phyloP scores from a whole-genome alignment of 179 eudicot species.

The Vitellaria paradoxa region DNA sequence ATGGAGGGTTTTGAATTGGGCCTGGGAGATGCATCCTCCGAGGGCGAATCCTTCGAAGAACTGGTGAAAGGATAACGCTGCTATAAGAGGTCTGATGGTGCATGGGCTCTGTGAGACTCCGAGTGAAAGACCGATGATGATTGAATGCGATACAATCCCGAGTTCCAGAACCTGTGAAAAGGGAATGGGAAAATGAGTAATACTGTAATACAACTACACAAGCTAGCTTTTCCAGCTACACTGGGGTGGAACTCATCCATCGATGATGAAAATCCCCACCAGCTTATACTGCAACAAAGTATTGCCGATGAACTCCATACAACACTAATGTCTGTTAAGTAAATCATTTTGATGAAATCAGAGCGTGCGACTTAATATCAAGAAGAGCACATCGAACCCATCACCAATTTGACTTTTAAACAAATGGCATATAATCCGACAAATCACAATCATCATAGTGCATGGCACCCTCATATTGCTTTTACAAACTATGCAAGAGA shows the following conservation, averaged over 20 bases:
- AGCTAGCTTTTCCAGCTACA: background rate
- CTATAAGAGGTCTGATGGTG: constrained; percentile 52
- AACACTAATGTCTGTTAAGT: background rate
- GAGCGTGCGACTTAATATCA: background rate
- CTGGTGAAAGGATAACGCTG: constrained; percentile 59
- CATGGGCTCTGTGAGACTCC: constrained; percentile 70
- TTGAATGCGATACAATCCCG: constrained; percentile 65
- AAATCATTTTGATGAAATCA: background rate
- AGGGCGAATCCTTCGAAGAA: constrained; percentile 74
- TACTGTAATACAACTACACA: background rate
- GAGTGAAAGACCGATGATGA: constrained; percentile 59
- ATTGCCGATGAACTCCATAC: background rate
- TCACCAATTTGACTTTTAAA: background rate
- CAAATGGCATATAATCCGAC: background rate
- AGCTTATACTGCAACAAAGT: too few relatives aligned
- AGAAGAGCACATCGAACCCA: background rate
- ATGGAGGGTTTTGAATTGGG: constrained; percentile 46
- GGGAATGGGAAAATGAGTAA: background rate
- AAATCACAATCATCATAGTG: background rate
- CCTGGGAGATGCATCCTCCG: constrained; percentile 72
- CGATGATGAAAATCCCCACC: background rate
- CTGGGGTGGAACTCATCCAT: too few relatives aligned
- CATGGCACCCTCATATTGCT: background rate
- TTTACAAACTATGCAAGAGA: background rate
- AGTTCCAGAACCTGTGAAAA: constrained; percentile 52